A percentile compares a stretch with the other conserved stretches of the same genome.
Evolutionary conservation across 805 yeast species (phyloP).

Genomic region (Hanseniaspora pseudoguilliermondii): DNA sequence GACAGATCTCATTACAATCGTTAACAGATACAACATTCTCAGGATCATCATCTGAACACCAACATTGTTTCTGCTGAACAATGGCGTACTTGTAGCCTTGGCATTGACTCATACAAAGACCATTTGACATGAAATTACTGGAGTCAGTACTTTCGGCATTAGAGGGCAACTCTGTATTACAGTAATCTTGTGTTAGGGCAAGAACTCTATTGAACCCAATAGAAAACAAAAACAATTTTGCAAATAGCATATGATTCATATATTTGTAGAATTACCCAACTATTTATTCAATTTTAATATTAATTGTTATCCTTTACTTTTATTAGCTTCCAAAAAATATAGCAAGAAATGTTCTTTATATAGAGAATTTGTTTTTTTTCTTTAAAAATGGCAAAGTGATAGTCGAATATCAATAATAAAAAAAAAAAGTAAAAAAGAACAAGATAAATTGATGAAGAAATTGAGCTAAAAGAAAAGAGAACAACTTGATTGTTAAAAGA

Average conservation of each 20-base stretch:
- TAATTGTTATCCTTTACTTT: too few relatives aligned
- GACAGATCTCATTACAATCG: slow-evolving; percentile 19
- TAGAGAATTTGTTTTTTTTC: too few relatives aligned
- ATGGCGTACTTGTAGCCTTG: slow-evolving; percentile 21
- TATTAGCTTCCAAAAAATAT: too few relatives aligned
- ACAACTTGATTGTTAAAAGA: too few relatives aligned
- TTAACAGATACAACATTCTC: slow-evolving; percentile 14
- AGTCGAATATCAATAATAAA: too few relatives aligned
- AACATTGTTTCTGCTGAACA: slow-evolving; percentile 20
- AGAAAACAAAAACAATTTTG: background rate
- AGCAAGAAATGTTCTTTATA: too few relatives aligned
- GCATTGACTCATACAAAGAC: slow-evolving; percentile 19
- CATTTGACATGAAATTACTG: slow-evolving; percentile 19
- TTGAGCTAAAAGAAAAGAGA: too few relatives aligned
- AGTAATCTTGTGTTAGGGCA: slow-evolving; percentile 10
- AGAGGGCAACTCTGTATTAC: slow-evolving; percentile 4
- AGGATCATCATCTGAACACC: slow-evolving; percentile 22
- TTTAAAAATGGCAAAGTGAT: too few relatives aligned
- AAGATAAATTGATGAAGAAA: too few relatives aligned
- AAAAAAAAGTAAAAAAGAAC: too few relatives aligned
- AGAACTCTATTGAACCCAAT: background rate
- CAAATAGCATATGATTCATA: background rate
- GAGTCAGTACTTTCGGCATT: slow-evolving; percentile 2
- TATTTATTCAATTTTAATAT: too few relatives aligned
- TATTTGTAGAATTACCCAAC: too few relatives aligned